Conservation (phyloP, 345 rosid species). For the Heritiera fomes region DNA sequence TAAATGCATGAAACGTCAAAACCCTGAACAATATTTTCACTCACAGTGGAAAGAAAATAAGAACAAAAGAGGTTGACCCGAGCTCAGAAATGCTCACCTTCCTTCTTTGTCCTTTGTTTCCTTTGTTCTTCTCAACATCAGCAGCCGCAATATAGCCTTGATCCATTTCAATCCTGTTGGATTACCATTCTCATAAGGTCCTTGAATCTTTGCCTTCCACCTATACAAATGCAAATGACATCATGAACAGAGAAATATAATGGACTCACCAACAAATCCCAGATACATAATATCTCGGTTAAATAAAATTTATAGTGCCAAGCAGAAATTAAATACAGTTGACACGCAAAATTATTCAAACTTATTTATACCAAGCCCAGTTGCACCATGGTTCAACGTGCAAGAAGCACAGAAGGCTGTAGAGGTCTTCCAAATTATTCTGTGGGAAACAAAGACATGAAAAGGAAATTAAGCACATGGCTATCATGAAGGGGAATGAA, state of each 20-base stretch:
- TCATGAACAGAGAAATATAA: background rate
- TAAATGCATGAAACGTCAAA: slow-evolving; percentile 18
- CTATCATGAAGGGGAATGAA: background rate
- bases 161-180: slow-evolving; percentile 53
- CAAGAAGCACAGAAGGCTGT: slow-evolving; percentile 69
- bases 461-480: background rate
- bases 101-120: slow-evolving; percentile 64
- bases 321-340: background rate
- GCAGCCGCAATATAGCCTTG: slow-evolving; percentile 62
- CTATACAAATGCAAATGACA: slow-evolving; percentile 27
- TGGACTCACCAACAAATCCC: background rate
- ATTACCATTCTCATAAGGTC: slow-evolving; percentile 72
- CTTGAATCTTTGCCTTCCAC: slow-evolving; percentile 69
- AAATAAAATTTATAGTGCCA: background rate
- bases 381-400: slow-evolving; percentile 80
- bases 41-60: background rate
- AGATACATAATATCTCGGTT: background rate
- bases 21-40: background rate
- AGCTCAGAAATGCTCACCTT: slow-evolving; percentile 37
- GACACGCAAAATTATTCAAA: background rate
- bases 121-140: slow-evolving; percentile 73
- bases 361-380: slow-evolving; percentile 56
- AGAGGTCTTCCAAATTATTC: slow-evolving; percentile 70
- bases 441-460: slow-evolving; percentile 28
- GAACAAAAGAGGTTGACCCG: background rate